Percentiles rank a stretch among this genome's conserved stretches.
Conservation (phyloP, 73 alveolate genomes). For the Breviolum minutum region DNA sequence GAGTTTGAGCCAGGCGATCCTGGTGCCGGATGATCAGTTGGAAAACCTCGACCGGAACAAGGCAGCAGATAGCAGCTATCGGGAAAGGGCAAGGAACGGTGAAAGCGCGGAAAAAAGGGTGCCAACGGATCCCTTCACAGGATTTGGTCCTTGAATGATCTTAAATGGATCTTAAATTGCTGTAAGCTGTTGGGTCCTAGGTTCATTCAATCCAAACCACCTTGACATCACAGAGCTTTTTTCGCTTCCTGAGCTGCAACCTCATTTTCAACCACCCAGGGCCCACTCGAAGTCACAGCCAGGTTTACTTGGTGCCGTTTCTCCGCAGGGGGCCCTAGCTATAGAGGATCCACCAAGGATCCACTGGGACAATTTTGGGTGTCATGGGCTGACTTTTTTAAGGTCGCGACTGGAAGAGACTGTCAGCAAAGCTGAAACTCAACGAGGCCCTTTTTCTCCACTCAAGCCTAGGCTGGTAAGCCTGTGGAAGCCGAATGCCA, state of each 20-base stretch:
- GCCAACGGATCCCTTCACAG: no score
- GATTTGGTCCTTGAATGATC: no score
- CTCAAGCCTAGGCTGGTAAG: background rate
- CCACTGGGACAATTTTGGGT: no score
- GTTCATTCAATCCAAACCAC: no score
- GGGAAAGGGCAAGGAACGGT: no score
- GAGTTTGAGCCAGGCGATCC: conserved; percentile 13
- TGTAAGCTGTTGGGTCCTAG: no score
- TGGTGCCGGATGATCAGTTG: conserved; percentile 7
- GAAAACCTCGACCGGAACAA: conserved; percentile 9
- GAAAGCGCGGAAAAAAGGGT: no score
- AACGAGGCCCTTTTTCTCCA: conserved; percentile 7
- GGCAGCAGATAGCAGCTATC: background rate
- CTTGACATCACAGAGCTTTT: no score
- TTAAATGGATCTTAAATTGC: no score
- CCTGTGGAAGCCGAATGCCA: no score
- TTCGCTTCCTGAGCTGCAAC: no score
- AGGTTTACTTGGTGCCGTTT: conserved; percentile 51
- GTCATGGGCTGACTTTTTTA: background rate
- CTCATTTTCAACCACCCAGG: no score
- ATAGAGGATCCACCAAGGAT: background rate
- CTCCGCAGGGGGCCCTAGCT: conserved; percentile 28
- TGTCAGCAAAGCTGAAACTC: conserved; percentile 49
- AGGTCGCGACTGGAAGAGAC: conserved; percentile 80
- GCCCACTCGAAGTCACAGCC: background rate